Base-by-base conservation (phyloP, 805 yeast genomes). In the Kregervanrija pseudodelftensis region DNA sequence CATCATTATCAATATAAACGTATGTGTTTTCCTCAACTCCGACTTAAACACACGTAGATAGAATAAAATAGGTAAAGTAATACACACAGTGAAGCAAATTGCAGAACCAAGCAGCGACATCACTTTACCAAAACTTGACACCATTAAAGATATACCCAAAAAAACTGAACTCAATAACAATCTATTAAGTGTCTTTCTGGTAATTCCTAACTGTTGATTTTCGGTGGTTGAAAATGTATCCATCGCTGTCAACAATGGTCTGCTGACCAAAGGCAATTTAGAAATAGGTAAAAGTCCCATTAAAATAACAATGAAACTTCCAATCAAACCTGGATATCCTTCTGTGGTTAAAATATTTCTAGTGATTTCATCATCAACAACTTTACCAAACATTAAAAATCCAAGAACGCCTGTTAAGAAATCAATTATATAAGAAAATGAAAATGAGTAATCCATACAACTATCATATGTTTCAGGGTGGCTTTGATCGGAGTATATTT, bases 241-340 rank as follows among this genome's bases (percentile, higher is more conserved):
- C 34, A 84, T 57, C 1, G 88, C 79, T 1, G 90, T 72, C 31
- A 85, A 76, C 30, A 89, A 79, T 0, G 96, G 96, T 56, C 88
- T 78, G 11, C 90, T 85, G 52, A 82, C 82, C 36, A 88, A 70
- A 0, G 96, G 95, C 1, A 88, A 74, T 56, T 89, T 89, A 2
- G 96, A 86, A 30, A 88, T 61, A 1, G 96, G 95, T 17, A 89
- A 76, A 7, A 87, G 52, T n/a, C 95, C 85, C 74, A 88, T 83
- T 36, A 85, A 65, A 0, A 74, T 71, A 39, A 89, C 80, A 38
- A 89, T 69, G 22, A 74, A 44, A 1, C 72, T 71, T 38, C 70
- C 65, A 5, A 72, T 62, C 71, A 73, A 72, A 2, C 47, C 10
- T 0, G 82, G 81, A 51, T 74, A 76, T 3, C 77, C 74, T 11